Conservation (phyloP, 1,284 basidiomycete genomes). For the Polyporus tsugae region DNA sequence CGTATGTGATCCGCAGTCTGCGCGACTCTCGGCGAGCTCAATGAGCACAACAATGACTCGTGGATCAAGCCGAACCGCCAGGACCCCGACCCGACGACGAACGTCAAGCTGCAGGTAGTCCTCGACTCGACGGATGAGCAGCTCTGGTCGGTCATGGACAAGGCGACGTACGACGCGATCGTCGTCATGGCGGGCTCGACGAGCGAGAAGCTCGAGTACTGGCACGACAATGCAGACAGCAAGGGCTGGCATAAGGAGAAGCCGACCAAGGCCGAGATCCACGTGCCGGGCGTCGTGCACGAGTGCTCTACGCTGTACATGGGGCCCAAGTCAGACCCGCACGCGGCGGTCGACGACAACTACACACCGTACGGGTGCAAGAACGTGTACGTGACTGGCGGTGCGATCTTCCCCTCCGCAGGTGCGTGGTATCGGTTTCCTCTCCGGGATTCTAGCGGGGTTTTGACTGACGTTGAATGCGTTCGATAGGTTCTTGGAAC, state of each 20-base stretch:
- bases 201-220: constrained; percentile 21
- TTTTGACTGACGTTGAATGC: neutral
- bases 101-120: constrained; percentile 29
- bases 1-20: constrained; percentile 9
- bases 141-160: constrained; percentile 30
- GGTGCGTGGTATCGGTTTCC: constrained; percentile 7
- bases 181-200: constrained; percentile 21
- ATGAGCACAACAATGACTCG: constrained; percentile 11
- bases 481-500: neutral
- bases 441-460: neutral
- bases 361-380: constrained; percentile 13
- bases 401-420: constrained; percentile 15
- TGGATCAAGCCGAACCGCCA: constrained; percentile 9
- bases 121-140: constrained; percentile 21
- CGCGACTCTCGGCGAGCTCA: constrained; percentile 13
- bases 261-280: constrained; percentile 17
- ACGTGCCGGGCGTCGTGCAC: constrained; percentile 30
- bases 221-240: constrained; percentile 22
- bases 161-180: constrained; percentile 30
- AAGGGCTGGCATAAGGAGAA: constrained; percentile 11
- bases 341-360: constrained; percentile 12
- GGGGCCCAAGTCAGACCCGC: constrained; percentile 8
- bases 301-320: constrained; percentile 31
- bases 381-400: constrained; percentile 15
- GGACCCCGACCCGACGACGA: constrained; percentile 10